phyloP scores from a whole-genome alignment of 148 eudicot species.

The Salicornia ramosissima region DNA sequence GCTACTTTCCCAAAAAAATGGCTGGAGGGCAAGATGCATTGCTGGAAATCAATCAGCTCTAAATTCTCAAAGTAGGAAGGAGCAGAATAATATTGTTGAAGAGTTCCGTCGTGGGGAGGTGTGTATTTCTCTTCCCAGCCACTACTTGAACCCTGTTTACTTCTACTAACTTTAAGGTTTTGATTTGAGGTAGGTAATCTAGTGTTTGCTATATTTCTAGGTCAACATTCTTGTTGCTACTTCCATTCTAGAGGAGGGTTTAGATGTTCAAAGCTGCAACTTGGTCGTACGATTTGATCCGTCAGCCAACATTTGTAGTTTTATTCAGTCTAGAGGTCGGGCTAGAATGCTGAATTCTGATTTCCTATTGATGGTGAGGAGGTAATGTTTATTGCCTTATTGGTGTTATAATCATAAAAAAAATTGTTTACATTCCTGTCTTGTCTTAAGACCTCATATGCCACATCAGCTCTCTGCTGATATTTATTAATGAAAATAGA shows the following conservation, averaged over 20 bases:
- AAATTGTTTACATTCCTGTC: background rate
- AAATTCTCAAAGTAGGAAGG: conserved; percentile 59
- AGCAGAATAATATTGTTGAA: conserved; percentile 58
- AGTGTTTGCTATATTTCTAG: conserved; percentile 30
- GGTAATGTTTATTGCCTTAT: conserved; percentile 27
- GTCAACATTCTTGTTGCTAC: conserved; percentile 84
- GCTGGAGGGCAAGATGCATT: conserved; percentile 65
- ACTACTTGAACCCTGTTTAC: background rate
- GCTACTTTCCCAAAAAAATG: conserved; percentile 42
- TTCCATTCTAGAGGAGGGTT: conserved; percentile 73
- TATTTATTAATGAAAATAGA: background rate
- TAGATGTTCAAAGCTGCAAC: conserved; percentile 66
- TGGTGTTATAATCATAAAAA: background rate
- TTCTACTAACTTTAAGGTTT: background rate
- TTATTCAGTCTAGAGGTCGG: conserved; percentile 92
- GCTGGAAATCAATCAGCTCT: conserved; percentile 53
- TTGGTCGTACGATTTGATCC: conserved; percentile 60
- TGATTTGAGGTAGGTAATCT: background rate
- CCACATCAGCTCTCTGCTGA: background rate
- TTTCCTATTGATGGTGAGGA: conserved; percentile 60
- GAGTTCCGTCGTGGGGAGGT: conserved; percentile 71
- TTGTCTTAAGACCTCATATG: too few species aligned
- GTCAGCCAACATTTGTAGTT: conserved; percentile 70
- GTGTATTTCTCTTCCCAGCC: conserved; percentile 6
- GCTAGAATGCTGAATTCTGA: conserved; percentile 78